Percentiles rank a stretch among this genome's conserved stretches.
phyloP scores from a whole-genome alignment of 192 early-diverging fungal genomes.

The Anaeromyces robustus region DNA sequence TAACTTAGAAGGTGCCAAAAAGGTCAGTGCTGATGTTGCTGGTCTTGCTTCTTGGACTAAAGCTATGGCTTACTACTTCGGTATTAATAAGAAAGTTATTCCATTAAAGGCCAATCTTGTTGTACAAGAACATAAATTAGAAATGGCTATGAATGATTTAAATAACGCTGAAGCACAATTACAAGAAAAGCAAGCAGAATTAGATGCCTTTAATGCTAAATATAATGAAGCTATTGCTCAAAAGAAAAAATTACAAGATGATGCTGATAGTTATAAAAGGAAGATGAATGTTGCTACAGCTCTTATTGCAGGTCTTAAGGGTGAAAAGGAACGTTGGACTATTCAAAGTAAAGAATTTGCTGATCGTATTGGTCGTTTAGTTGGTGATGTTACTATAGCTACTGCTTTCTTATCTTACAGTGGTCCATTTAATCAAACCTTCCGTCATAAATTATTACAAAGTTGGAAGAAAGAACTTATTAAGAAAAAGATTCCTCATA shows the following conservation, averaged over 20 bases:
- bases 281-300: conserved; percentile 49
- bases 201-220: conserved; percentile 43
- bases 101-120: conserved; percentile 50
- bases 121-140: conserved; percentile 40
- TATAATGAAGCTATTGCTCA: conserved; percentile 39
- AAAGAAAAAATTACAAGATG: conserved; percentile 41
- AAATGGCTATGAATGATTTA: conserved; percentile 36
- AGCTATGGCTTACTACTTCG: conserved; percentile 41
- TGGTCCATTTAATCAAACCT: conserved; percentile 46
- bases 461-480: conserved; percentile 42
- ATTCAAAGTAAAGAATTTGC: conserved; percentile 48
- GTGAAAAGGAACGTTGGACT: conserved; percentile 52
- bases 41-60: conserved; percentile 43
- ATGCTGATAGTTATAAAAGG: conserved; percentile 43
- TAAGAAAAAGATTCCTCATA: conserved; percentile 38
- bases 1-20: conserved; percentile 50
- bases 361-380: conserved; percentile 37
- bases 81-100: conserved; percentile 49
- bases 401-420: conserved; percentile 42
- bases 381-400: conserved; percentile 43
- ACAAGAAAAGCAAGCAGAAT: conserved; percentile 48
- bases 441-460: conserved; percentile 25
- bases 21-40: conserved; percentile 49
- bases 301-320: conserved; percentile 38
- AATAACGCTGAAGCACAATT: conserved; percentile 34